Base-by-base conservation (phyloP, 1,284 basidiomycete genomes). In the Ustilago esculenta region DNA sequence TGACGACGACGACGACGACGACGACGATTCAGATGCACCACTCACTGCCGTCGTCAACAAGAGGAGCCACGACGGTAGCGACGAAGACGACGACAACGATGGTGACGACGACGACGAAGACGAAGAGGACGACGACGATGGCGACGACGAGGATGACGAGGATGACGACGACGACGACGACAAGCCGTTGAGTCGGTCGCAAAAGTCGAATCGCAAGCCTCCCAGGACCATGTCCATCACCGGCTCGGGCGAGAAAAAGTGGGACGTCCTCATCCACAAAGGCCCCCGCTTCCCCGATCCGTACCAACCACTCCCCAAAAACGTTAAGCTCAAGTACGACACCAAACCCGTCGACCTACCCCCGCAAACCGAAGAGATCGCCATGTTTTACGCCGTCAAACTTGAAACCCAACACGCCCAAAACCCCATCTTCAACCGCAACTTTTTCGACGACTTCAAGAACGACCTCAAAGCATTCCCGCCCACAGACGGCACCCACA, bases 241-340 rank as follows among this genome's bases (percentile, higher is more conserved):
- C 18, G 73, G 76, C 36, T 66, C 63, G 2, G 74, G 75, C 41
- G 75, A 74, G 37, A 73, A 77, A 46, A 87, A 98, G 83, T 98
- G 96, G 96, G 87, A 87, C 51, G 94, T 91, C 10, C 87, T 98
- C 42, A 89, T 93, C 79, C 96, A 99, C 84, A 90, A 88, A 71
- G 96, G 94, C 45, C 94, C 98, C 32, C 87, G 94, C 68, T 99
- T 99, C 84, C 95, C 96, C 59, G 93, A 94, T 43, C 89, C 92
- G 0, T 98, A 99, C 81, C 88, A 92, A 69, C 88, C 91, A 10
- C 85, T 98, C 41, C 94, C 96, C 2, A 84, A 86, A 24, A 79
- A 89, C 76, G 88, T 98, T 82, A 96, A 92, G 86, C 92, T 99
- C 91, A 92, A 90, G 81, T 99, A 98, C 83, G 88, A 95, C 71